Conservation (phyloP, 805 yeast genomes). For the Candida vaughaniae region DNA sequence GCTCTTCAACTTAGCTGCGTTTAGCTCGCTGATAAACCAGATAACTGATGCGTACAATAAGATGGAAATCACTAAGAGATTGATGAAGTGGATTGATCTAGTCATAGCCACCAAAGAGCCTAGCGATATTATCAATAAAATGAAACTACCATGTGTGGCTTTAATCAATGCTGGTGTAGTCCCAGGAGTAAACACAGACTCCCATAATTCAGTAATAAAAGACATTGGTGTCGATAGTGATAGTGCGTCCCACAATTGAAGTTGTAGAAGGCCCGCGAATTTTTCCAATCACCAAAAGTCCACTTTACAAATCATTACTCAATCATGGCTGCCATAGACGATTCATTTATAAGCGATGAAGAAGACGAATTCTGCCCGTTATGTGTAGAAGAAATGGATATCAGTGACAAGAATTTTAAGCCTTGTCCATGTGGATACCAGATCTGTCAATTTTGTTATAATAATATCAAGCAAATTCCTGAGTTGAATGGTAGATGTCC, state of each 20-base stretch:
- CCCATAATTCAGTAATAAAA: slow-evolving; percentile 75
- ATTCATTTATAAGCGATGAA: slow-evolving; percentile 69
- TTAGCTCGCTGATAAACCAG: slow-evolving; percentile 82
- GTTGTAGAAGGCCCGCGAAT: neutral
- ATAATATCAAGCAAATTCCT: slow-evolving; percentile 92
- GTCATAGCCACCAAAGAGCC: slow-evolving; percentile 57
- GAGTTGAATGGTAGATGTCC: slow-evolving; percentile 96
- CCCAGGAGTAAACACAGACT: slow-evolving; percentile 89
- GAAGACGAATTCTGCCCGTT: slow-evolving; percentile 85
- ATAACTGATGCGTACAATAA: slow-evolving; percentile 76
- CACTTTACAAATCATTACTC: neutral
- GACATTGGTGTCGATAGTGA: slow-evolving; percentile 21
- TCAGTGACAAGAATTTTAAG: slow-evolving; percentile 91
- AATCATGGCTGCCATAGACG: slow-evolving; percentile 37
- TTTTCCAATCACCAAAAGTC: slow-evolving; percentile 2
- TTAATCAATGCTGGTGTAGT: slow-evolving; percentile 83
- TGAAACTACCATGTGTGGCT: slow-evolving; percentile 86
- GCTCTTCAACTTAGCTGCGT: slow-evolving; percentile 44
- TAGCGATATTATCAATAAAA: slow-evolving; percentile 58
- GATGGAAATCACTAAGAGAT: slow-evolving; percentile 54
- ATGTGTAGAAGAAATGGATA: slow-evolving; percentile 97
- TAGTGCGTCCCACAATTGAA: neutral
- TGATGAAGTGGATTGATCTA: slow-evolving; percentile 64
- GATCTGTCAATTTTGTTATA: slow-evolving; percentile 97
- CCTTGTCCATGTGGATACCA: slow-evolving; percentile 99